A percentile compares a stretch with the other conserved stretches of the same genome.
Conservation (phyloP, 1,284 basidiomycete species). For the Cryptococcus hybrid region DNA sequence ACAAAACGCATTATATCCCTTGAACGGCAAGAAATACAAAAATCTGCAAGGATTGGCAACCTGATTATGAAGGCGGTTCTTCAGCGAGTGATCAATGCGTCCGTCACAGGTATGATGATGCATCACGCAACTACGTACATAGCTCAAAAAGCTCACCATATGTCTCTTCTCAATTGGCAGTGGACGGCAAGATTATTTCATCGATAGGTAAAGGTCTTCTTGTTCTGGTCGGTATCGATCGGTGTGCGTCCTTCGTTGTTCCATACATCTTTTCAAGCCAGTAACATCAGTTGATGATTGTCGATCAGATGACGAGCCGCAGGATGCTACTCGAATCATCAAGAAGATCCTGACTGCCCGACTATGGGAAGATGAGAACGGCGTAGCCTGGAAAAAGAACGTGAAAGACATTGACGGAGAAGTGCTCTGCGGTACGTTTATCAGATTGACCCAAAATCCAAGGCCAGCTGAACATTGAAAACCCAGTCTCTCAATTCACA, state of each 20-base stretch:
- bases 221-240: slow-evolving; percentile 81
- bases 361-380: slow-evolving; percentile 62
- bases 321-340: slow-evolving; percentile 66
- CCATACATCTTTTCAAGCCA: not conserved
- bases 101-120: slow-evolving; percentile 37
- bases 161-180: slow-evolving; percentile 12
- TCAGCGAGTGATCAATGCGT: slow-evolving; percentile 45
- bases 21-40: too few relatives aligned
- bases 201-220: slow-evolving; percentile 77
- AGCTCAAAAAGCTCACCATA: not conserved
- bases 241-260: slow-evolving; percentile 56
- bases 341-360: slow-evolving; percentile 77
- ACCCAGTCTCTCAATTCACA: slow-evolving; percentile 68
- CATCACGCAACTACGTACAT: not conserved
- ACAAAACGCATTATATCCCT: too few relatives aligned
- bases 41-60: too few relatives aligned
- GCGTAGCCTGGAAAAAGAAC: slow-evolving; percentile 65
- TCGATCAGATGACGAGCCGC: slow-evolving; percentile 66
- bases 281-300: not conserved
- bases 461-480: not conserved
- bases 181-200: slow-evolving; percentile 58
- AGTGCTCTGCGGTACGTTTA: slow-evolving; percentile 64
- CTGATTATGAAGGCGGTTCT: slow-evolving; percentile 48
- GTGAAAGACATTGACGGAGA: slow-evolving; percentile 83
- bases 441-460: not conserved